Conservation (phyloP, 1,139 yeast species). For the Magnusiomyces ingens region DNA sequence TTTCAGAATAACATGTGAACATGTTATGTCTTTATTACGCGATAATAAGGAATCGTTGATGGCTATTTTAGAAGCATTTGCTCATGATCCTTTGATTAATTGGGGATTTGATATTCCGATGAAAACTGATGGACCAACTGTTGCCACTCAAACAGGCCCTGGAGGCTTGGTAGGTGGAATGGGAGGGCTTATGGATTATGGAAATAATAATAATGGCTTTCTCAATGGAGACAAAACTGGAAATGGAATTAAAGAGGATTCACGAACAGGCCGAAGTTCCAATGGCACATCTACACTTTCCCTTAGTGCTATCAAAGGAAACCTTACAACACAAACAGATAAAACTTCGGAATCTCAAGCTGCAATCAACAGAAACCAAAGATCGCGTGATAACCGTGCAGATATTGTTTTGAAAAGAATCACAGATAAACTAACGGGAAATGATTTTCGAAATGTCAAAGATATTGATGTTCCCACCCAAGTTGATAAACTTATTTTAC, state of each 20-base stretch:
- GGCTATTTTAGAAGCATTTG: conserved; percentile 98
- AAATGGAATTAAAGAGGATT: conserved; percentile 12
- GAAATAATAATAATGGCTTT: conserved; percentile 2
- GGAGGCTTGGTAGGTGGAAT: conserved; percentile 2
- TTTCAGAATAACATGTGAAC: conserved; percentile 92
- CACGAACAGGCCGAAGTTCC: conserved; percentile 1
- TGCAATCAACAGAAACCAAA: conserved; percentile 55
- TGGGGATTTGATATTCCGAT: conserved; percentile 98
- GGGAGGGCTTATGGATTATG: conserved; percentile 1
- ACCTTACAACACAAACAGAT: neutral
- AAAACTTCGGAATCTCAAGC: conserved; percentile 53
- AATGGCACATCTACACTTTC: neutral
- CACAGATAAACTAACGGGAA: conserved; percentile 87
- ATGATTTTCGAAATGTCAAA: conserved; percentile 69
- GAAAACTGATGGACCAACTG: conserved; percentile 67
- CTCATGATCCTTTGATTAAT: conserved; percentile 94
- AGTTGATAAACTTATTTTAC: conserved; percentile 89
- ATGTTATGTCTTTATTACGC: conserved; percentile 90
- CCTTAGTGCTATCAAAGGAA: neutral
- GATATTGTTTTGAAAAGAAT: conserved; percentile 84
- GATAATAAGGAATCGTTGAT: conserved; percentile 92
- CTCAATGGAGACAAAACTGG: conserved; percentile 3
- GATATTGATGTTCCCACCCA: conserved; percentile 81
- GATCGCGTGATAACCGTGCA: conserved; percentile 86
- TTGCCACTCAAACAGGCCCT: conserved; percentile 50